Evolutionary conservation across 139 green algal genomes (phyloP).

Genomic region (Eudorina sp.): DNA sequence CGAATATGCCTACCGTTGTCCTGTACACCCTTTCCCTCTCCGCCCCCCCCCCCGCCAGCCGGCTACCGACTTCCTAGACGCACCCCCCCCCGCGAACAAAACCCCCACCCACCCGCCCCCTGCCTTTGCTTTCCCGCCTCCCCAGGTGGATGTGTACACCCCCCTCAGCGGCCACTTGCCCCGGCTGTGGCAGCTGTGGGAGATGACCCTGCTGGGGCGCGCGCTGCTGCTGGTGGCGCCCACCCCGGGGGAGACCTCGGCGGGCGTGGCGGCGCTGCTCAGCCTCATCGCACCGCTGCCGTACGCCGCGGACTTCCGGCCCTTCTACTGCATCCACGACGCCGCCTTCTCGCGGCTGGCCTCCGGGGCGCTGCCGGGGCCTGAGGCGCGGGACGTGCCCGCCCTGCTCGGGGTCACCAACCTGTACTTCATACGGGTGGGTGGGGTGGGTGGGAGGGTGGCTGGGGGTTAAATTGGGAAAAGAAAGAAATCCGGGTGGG

Average conservation of each 20-base stretch:
- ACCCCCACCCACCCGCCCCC: too few relatives aligned
- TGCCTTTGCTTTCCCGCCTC: too few relatives aligned
- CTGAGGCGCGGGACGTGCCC: slow-evolving; percentile 62
- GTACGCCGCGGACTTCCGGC: slow-evolving; percentile 86
- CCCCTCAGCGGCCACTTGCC: slow-evolving; percentile 45
- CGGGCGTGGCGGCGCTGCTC: slow-evolving; percentile 82
- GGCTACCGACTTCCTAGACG: too few relatives aligned
- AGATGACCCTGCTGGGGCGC: slow-evolving; percentile 84
- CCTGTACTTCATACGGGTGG: slow-evolving; percentile 90
- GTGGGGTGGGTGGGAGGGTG: not conserved
- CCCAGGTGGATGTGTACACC: slow-evolving; percentile 52
- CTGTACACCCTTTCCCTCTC: too few relatives aligned
- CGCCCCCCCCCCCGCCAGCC: too few relatives aligned
- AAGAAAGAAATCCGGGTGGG: too few relatives aligned
- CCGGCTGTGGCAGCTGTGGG: slow-evolving; percentile 88
- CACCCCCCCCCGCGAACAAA: too few relatives aligned
- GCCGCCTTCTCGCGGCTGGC: slow-evolving; percentile 74
- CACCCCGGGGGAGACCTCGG: slow-evolving; percentile 73
- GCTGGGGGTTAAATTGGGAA: slow-evolving; percentile 86
- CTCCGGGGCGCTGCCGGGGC: slow-evolving; percentile 50
- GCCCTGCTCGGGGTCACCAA: slow-evolving; percentile 92
- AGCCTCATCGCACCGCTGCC: slow-evolving; percentile 84
- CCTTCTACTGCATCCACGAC: slow-evolving; percentile 97
- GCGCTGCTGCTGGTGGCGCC: slow-evolving; percentile 86
- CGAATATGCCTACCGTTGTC: too few relatives aligned